Evolutionary conservation across 192 early-diverging fungal species (phyloP).

Genomic region (Chytriomyces sp.): DNA sequence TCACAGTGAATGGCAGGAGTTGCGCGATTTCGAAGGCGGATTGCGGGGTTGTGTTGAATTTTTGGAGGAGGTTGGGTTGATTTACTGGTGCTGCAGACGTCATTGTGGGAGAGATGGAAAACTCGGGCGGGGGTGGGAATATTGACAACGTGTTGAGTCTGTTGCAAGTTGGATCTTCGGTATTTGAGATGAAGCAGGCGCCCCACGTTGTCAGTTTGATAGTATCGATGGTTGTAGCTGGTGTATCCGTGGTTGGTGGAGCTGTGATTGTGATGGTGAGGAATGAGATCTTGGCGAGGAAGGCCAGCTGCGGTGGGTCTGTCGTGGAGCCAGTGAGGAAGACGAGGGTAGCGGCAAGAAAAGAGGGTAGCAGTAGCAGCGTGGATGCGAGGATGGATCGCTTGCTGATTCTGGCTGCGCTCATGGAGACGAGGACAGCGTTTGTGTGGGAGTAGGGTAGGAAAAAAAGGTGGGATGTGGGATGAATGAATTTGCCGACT

Average conservation of each 20-base stretch:
- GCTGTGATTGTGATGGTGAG: not conserved
- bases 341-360: not conserved
- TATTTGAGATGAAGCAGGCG: not conserved
- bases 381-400: not conserved
- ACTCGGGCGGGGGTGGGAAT: not conserved
- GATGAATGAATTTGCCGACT: too few species aligned
- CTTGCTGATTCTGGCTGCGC: not conserved
- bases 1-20: not conserved
- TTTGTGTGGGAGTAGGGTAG: not conserved
- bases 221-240: not conserved
- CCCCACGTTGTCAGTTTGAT: not conserved
- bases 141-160: not conserved
- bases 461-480: too few species aligned
- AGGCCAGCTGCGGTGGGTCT: not conserved
- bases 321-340: constrained; percentile 2
- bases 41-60: not conserved
- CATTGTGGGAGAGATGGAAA: too few species aligned
- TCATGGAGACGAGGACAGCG: not conserved
- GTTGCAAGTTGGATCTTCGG: not conserved
- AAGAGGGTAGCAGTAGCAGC: not conserved
- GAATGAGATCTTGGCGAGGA: not conserved
- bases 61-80: not conserved
- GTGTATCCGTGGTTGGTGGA: not conserved
- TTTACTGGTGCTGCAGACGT: too few species aligned
- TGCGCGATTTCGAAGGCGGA: not conserved